phyloP scores from a whole-genome alignment of 306 rosid genomes.

The Ziziphus jujuba region DNA sequence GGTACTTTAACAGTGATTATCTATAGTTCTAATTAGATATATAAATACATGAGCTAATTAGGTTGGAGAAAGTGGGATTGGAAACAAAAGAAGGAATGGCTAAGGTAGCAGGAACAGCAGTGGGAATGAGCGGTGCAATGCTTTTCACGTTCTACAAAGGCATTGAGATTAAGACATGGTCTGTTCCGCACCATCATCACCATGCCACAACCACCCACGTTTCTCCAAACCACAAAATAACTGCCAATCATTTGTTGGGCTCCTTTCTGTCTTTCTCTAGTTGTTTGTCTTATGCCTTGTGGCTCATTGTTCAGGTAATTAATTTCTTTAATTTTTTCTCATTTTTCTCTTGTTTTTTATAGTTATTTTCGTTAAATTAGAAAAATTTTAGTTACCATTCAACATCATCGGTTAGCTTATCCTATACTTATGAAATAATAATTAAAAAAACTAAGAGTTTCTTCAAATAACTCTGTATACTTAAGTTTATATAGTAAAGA shows the following conservation, averaged over 20 bases:
- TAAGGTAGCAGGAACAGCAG: constrained; percentile 49
- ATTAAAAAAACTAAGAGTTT: too few relatives aligned
- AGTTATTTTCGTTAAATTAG: too few relatives aligned
- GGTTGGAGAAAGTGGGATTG: constrained; percentile 40
- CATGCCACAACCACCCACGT: background rate
- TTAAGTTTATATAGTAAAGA: too few relatives aligned
- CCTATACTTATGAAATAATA: too few relatives aligned
- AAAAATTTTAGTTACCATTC: too few relatives aligned
- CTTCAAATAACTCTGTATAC: too few relatives aligned
- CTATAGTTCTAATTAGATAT: background rate
- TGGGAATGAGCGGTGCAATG: constrained; percentile 68
- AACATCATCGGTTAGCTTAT: too few relatives aligned
- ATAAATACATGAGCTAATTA: background rate
- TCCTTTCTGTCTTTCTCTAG: constrained; percentile 13
- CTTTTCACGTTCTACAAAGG: constrained; percentile 54
- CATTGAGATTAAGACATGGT: constrained; percentile 33
- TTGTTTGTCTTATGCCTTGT: constrained; percentile 19
- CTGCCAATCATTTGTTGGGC: constrained; percentile 20
- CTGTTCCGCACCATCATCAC: background rate
- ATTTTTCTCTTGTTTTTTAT: too few relatives aligned
- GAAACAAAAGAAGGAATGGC: constrained; percentile 44
- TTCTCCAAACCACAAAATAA: too few relatives aligned
- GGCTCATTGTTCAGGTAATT: constrained; percentile 41
- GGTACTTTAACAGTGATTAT: too few relatives aligned
- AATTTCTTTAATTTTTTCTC: too few relatives aligned